Percentiles rank a stretch among this genome's conserved stretches.
phyloP scores from a whole-genome alignment of 371 early-diverging fungal species.

The Blastocladiella emersonii region DNA sequence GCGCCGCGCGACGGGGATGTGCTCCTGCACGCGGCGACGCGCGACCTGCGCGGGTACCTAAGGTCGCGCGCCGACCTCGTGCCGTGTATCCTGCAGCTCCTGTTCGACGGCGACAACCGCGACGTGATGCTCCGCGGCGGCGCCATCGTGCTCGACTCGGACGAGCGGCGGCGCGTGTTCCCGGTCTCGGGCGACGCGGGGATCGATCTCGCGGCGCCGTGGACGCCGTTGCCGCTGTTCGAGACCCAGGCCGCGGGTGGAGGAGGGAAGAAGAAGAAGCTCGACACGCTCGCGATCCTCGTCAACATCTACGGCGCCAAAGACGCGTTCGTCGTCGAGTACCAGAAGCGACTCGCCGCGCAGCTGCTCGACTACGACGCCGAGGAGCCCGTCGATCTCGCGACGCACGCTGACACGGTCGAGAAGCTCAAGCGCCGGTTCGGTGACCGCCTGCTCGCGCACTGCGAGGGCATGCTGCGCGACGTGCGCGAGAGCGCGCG shows the following conservation, averaged over 20 bases:
- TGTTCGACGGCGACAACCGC: background rate
- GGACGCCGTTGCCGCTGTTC: background rate
- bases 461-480: background rate
- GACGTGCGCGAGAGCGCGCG: background rate
- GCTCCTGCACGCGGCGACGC: no score
- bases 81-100: background rate
- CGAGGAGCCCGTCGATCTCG: background rate
- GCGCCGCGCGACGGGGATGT: no score
- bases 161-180: no score
- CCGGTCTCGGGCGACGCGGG: background rate
- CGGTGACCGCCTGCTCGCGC: background rate
- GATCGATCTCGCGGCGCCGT: background rate
- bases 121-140: background rate
- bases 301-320: background rate
- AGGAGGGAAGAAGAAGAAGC: no score
- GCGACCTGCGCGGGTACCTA: no score
- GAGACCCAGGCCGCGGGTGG: no score
- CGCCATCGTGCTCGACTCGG: background rate
- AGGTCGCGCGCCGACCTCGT: no score
- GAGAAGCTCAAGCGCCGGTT: background rate
- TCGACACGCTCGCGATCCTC: background rate
- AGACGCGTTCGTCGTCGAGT: background rate
- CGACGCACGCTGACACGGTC: background rate
- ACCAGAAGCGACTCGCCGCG: background rate
- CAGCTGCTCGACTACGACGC: background rate